Evolutionary conservation across 495 filamentous ascomycete species (phyloP).

Genomic region (Cryomyces minteri): DNA sequence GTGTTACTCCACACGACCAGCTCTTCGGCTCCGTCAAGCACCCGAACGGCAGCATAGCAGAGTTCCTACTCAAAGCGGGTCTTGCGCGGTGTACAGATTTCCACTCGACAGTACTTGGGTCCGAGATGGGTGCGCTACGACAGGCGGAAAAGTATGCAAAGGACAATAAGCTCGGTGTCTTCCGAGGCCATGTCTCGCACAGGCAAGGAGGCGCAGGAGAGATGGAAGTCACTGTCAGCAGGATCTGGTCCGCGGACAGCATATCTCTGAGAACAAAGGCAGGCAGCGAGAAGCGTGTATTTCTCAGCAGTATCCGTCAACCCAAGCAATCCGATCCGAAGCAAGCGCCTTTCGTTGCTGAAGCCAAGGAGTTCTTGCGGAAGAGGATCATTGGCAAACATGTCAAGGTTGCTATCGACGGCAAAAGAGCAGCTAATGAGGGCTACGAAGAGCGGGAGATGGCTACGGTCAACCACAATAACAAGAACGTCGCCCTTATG

Average conservation of each 20-base stretch:
- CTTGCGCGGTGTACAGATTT: conserved; percentile 84
- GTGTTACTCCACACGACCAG: conserved; percentile 71
- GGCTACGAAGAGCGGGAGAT: conserved; percentile 91
- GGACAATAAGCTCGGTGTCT: conserved; percentile 49
- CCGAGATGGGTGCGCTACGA: conserved; percentile 67
- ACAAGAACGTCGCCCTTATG: conserved; percentile 69
- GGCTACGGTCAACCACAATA: conserved; percentile 62
- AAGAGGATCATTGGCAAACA: conserved; percentile 94
- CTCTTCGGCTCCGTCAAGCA: conserved; percentile 42
- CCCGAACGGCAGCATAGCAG: conserved; percentile 79
- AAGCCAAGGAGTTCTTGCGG: conserved; percentile 89
- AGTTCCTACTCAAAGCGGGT: conserved; percentile 70
- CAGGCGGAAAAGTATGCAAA: conserved; percentile 79
- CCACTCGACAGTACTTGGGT: conserved; percentile 76
- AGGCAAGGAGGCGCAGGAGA: conserved; percentile 34
- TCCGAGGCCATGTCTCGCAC: conserved; percentile 56
- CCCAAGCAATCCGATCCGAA: conserved; percentile 68
- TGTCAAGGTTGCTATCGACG: conserved; percentile 71
- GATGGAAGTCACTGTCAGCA: conserved; percentile 61
- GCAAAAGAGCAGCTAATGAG: conserved; percentile 75
- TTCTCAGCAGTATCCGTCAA: conserved; percentile 78
- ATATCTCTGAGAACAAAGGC: conserved; percentile 68
- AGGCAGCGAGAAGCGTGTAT: conserved; percentile 74
- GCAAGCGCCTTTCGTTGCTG: conserved; percentile 71
- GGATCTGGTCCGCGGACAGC: conserved; percentile 78